Conservation (phyloP, 148 eudicot species). For the Rhododendron ovatum region DNA sequence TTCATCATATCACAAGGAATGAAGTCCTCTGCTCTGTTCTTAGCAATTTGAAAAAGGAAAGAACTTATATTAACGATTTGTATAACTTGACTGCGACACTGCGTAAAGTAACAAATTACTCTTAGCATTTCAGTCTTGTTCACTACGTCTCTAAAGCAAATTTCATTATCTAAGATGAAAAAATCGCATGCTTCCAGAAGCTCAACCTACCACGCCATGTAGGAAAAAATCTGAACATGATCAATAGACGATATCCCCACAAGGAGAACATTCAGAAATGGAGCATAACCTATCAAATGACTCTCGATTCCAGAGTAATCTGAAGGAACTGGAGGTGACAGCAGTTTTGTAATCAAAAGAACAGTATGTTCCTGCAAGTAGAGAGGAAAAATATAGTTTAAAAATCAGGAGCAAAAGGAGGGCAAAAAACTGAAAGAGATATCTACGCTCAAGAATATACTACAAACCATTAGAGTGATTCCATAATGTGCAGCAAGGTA, state of each 20-base stretch:
- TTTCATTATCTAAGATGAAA: neutral
- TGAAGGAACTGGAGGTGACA: slow-evolving; percentile 72
- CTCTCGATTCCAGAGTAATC: slow-evolving; percentile 69
- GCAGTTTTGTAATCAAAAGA: slow-evolving; percentile 60
- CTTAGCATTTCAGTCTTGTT: neutral
- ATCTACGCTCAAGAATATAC: neutral
- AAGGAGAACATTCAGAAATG: slow-evolving; percentile 75
- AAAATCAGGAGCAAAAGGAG: neutral
- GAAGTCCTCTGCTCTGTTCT: neutral
- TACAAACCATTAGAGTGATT: neutral
- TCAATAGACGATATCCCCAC: slow-evolving; percentile 79
- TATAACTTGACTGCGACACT: neutral
- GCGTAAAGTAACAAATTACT: neutral
- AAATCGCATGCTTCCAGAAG: neutral
- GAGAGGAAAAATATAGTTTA: slow-evolving; percentile 11
- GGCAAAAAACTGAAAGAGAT: neutral
- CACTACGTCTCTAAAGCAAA: neutral
- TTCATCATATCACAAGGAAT: neutral
- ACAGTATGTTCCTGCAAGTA: slow-evolving; percentile 68
- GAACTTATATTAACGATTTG: neutral
- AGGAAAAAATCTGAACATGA: slow-evolving; percentile 82
- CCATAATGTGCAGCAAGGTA: slow-evolving; percentile 19
- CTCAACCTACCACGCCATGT: slow-evolving; percentile 74
- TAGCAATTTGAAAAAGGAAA: neutral
- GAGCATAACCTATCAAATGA: slow-evolving; percentile 68